These are phyloP conservation scores for Apophysomyces trapeziformis DNA, from an alignment of 371 early-diverging fungal genomes.

Conservation along the genomic window DNA sequence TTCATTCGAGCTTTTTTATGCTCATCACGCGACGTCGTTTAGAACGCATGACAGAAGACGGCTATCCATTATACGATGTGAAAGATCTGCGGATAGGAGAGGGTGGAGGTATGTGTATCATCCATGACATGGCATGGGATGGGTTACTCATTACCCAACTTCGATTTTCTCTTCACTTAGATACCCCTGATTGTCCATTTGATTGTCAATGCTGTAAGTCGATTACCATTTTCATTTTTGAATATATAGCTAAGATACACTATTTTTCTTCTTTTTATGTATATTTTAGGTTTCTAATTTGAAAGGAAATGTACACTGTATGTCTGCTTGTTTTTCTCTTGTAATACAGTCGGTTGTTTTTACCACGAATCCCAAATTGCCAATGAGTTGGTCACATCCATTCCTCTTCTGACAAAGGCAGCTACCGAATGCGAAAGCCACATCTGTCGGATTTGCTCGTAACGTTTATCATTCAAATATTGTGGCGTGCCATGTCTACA, in stretches of 20 bases:
- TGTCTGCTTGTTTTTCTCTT: neutral
- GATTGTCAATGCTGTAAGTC: slow-evolving; percentile 55
- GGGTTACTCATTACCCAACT: neutral
- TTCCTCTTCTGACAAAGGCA: slow-evolving; percentile 84
- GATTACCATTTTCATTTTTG: neutral
- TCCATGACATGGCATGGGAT: neutral
- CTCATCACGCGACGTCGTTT: neutral
- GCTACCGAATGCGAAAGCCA: slow-evolving; percentile 89
- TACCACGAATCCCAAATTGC: slow-evolving; percentile 46
- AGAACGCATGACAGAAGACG: slow-evolving; percentile 58
- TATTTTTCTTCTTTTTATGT: neutral
- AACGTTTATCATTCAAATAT: slow-evolving; percentile 82
- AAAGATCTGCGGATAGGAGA: slow-evolving; percentile 49
- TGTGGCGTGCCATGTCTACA: slow-evolving; percentile 85
- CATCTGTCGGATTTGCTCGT: slow-evolving; percentile 84
- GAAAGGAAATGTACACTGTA: neutral
- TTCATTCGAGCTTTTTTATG: neutral
- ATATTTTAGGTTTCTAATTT: slow-evolving; percentile 1
- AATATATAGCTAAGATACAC: neutral
- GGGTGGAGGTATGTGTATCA: slow-evolving; percentile 26
- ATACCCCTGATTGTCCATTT: slow-evolving; percentile 56
- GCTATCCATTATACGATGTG: slow-evolving; percentile 55
- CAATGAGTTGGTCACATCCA: slow-evolving; percentile 62
- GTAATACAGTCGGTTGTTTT: neutral
- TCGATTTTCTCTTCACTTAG: slow-evolving; percentile 14